Evolutionary conservation across 352 stramenopile species (phyloP), one percentile per base, ranked within the genome.

Genomic region (Plasmopara viticola): DNA sequence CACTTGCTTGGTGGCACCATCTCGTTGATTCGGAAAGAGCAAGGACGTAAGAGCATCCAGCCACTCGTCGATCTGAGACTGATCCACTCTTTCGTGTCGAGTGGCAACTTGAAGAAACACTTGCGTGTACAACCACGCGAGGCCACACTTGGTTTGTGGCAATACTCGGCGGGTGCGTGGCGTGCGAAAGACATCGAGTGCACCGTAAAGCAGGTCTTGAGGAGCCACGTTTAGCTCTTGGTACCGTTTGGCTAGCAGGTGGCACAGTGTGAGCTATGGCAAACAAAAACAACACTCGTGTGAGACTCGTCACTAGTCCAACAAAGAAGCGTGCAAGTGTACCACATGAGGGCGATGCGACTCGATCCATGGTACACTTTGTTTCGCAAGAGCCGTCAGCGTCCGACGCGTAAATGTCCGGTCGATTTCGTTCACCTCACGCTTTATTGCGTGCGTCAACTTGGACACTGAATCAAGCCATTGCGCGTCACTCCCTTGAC

Each of bases 371-470:
- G 28, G 53, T 46, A 57, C 48, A 44, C 67, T 67, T 44, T 57
- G 50, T 25, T 62, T 68, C 18, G 72, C 61, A 44, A 79, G 51
- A 5, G 55, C n/a, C n/a, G 42, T 30, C 12, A 84, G 48, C 1
- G 70, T 79, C 5, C 63, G 66, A 10, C 56, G 56, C 14, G 71
- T 48, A 17, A 74, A 84, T 1, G 46, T 18, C 0, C 53, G 56
- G 35, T 68, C 58, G 4, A 53, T 40, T 51, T 82, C 73, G 2
- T 51, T 56, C 31, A 72, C 58, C n/a, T 44, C 30, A 10, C 60
- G 31, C 2, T 28, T 34, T 12, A 78, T 58, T 1, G 51, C 35
- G 37, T 59, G 56, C 35, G 70, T 75, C 44, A 82, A 76, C 14
- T 40, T 28, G 9, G 25, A 14, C 5, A 70, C 9, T 10, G 60